phyloP scores from a whole-genome alignment of 306 rosid genomes.

The Crataegus laevigata region DNA sequence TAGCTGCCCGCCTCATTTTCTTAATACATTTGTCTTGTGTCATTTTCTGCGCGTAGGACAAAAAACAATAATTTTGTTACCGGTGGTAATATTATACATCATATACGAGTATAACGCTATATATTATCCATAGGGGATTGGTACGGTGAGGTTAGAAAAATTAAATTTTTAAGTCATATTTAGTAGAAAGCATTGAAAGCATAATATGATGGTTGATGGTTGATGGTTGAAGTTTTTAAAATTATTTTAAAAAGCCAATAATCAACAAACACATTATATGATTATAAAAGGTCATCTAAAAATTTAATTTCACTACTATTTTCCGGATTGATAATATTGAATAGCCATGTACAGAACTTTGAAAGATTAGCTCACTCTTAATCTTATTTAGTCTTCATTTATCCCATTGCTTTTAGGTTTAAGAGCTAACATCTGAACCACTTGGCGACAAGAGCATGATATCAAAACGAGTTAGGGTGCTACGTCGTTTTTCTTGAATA shows the following conservation, averaged over 20 bases:
- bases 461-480: conserved; percentile 39
- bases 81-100: background rate
- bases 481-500: conserved; percentile 13
- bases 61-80: background rate
- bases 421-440: background rate
- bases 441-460: conserved; percentile 32
- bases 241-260: too few species aligned
- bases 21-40: conserved; percentile 19
- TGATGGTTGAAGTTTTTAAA: too few species aligned
- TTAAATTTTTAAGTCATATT: too few species aligned
- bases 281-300: too few species aligned
- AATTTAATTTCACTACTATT: too few species aligned
- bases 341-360: too few species aligned
- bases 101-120: background rate
- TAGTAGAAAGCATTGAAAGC: too few species aligned
- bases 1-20: background rate
- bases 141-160: too few species aligned
- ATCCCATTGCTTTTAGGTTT: background rate
- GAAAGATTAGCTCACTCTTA: background rate
- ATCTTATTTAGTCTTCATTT: background rate
- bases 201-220: too few species aligned
- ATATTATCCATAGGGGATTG: background rate
- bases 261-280: too few species aligned
- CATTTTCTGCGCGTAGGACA: conserved; percentile 27
- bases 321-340: too few species aligned